These are phyloP conservation scores for Globisporangium nagaii DNA, from an alignment of 352 stramenopile genomes.

Conservation along the genomic window DNA sequence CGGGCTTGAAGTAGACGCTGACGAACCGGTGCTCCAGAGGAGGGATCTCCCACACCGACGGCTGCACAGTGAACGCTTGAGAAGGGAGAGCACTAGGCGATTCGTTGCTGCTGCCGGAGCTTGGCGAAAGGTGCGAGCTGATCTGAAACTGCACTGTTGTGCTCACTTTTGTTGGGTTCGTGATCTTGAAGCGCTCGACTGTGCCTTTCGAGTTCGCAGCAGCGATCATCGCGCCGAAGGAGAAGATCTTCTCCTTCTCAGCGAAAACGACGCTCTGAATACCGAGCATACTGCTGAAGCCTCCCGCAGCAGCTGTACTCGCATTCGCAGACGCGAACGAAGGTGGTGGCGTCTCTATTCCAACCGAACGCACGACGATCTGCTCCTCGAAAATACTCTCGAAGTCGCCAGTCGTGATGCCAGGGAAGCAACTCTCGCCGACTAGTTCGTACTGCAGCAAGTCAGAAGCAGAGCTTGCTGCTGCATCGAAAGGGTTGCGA, in stretches of 20 bases:
- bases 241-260: constrained; percentile 84
- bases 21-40: constrained; percentile 93
- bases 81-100: background rate
- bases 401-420: constrained; percentile 83
- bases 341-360: constrained; percentile 18
- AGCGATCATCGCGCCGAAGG: constrained; percentile 81
- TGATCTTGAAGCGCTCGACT: constrained; percentile 92
- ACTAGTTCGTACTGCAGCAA: constrained; percentile 82
- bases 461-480: constrained; percentile 12
- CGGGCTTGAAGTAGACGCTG: constrained; percentile 91
- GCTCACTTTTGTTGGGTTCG: constrained; percentile 94
- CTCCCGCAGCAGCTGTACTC: background rate
- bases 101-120: background rate
- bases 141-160: constrained; percentile 86
- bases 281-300: constrained; percentile 10
- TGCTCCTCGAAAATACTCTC: constrained; percentile 95
- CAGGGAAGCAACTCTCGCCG: constrained; percentile 92
- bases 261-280: constrained; percentile 75
- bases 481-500: constrained; percentile 39
- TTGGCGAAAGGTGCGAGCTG: constrained; percentile 1
- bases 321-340: background rate
- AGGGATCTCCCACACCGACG: constrained; percentile 89
- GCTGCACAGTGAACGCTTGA: constrained; percentile 86
- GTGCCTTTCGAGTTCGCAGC: constrained; percentile 63
- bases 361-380: constrained; percentile 82